Conservation (phyloP, 1,284 basidiomycete genomes). For the Violaceomyces palustris region DNA sequence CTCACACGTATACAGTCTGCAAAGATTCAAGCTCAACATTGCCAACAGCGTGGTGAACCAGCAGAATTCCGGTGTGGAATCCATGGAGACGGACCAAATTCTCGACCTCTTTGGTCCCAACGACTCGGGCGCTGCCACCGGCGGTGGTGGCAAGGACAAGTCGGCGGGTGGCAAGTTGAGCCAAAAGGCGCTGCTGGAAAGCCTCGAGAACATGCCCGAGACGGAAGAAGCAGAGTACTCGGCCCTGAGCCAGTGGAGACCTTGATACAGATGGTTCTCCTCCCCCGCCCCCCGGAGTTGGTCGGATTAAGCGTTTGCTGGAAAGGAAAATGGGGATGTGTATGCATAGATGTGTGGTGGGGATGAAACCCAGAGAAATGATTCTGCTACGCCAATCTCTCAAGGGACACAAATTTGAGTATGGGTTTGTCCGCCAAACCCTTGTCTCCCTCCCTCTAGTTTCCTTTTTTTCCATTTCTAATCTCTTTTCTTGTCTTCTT, state of each 20-base stretch:
- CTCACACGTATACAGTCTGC: too few relatives aligned
- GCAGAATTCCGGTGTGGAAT: slow-evolving; percentile 85
- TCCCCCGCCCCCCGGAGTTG: too few relatives aligned
- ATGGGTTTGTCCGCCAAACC: too few relatives aligned
- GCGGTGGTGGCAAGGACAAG: slow-evolving; percentile 1
- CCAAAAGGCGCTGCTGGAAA: slow-evolving; percentile 54
- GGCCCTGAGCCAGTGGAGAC: slow-evolving; percentile 39
- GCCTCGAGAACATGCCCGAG: slow-evolving; percentile 48
- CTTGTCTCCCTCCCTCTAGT: too few relatives aligned
- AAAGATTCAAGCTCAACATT: slow-evolving; percentile 98
- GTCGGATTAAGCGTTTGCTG: too few relatives aligned
- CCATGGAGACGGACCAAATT: slow-evolving; percentile 96
- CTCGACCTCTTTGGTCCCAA: slow-evolving; percentile 94
- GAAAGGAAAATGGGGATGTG: too few relatives aligned
- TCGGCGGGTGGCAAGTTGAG: slow-evolving; percentile 31
- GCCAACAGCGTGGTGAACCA: slow-evolving; percentile 95
- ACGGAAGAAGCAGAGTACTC: slow-evolving; percentile 51
- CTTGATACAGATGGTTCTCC: not conserved
- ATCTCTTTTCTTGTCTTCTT: too few relatives aligned
- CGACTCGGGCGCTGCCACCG: slow-evolving; percentile 45
- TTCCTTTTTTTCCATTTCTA: too few relatives aligned
- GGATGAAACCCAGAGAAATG: too few relatives aligned
- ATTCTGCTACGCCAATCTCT: too few relatives aligned
- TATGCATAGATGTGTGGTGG: too few relatives aligned
- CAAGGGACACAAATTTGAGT: too few relatives aligned